Conservation (phyloP, 2,329 filamentous ascomycete species). For the Albifimbria verrucaria region DNA sequence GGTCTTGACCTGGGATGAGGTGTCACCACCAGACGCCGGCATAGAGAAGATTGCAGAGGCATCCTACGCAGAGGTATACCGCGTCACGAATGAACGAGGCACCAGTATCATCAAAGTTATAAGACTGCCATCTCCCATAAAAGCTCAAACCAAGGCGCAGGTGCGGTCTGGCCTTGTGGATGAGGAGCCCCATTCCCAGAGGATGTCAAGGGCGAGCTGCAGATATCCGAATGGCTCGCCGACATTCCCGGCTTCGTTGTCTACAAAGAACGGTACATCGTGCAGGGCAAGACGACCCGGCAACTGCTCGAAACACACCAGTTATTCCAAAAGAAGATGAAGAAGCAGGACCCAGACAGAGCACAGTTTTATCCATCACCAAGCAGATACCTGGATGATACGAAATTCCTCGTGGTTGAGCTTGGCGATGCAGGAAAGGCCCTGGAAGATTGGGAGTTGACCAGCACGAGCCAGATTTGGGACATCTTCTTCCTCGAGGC, state of each 20-base stretch:
- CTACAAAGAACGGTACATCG: slow-evolving; percentile 62
- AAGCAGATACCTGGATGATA: slow-evolving; percentile 54
- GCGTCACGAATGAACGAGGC: slow-evolving; percentile 55
- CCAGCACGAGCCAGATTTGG: slow-evolving; percentile 52
- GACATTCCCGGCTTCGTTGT: slow-evolving; percentile 63
- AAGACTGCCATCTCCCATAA: slow-evolving; percentile 55
- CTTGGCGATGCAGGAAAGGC: slow-evolving; percentile 60
- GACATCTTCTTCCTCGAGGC: slow-evolving; percentile 60
- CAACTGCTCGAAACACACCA: slow-evolving; percentile 59
- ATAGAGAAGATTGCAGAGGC: slow-evolving; percentile 65
- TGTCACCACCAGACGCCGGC: slow-evolving; percentile 49
- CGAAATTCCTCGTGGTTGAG: slow-evolving; percentile 59
- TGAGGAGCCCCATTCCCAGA: slow-evolving; percentile 54
- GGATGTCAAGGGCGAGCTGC: slow-evolving; percentile 56
- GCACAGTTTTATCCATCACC: slow-evolving; percentile 62
- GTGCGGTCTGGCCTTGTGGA: slow-evolving; percentile 52
- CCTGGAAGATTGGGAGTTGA: slow-evolving; percentile 55
- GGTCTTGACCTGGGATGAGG: slow-evolving; percentile 53
- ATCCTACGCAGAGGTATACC: slow-evolving; percentile 65
- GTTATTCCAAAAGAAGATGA: slow-evolving; percentile 50
- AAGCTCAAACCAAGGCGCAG: slow-evolving; percentile 55
- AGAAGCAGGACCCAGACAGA: slow-evolving; percentile 52
- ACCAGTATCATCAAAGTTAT: slow-evolving; percentile 66
- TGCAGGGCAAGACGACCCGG: slow-evolving; percentile 52
- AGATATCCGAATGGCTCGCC: slow-evolving; percentile 61